Evolutionary conservation across 306 rosid species (phyloP), one percentile per base, ranked within the genome.

Genomic region (Vigna nakashimae): DNA sequence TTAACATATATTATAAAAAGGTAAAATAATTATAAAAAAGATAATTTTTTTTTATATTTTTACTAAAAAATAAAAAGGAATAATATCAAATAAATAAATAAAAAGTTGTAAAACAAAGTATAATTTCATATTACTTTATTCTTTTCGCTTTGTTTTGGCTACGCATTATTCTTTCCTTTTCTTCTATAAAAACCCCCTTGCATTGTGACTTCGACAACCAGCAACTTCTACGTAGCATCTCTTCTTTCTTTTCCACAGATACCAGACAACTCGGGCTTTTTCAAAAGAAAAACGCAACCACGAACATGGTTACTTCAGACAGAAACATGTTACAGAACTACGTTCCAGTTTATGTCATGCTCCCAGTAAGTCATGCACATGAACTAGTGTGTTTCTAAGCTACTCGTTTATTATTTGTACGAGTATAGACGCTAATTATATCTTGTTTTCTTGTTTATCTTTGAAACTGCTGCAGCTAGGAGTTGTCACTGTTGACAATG

Each of bases 271-370:
- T 65, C 12, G 65, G 28, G 32, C 0, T 13, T 5, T 42, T 42
- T 42, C 2, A 9, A 8, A 1, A 22, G 40, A 59, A 14, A 70
- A 28, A 80, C 58, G 79, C 87, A 87, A 87, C 82, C 73, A 46
- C 32, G 40, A 62, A 60, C 65, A 56, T 77, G 83, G 43, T 50
- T 16, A 26, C 74, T 65, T 22, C 74, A n/a, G 67, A 84, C 34
- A 60, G 75, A 69, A 87, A 87, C 86, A 52, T 89, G 91, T 80
- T 93, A 0, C 73, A 74, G 69, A 91, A 91, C 69, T 93, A 91
- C 65, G 98, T 93, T 69, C 98, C 98, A 63, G 71, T 89, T 56
- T 89, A 82, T 63, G 91, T 91, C 60, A 93, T 93, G 98, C 98
- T 91, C 72, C 97, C 93, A 5, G 93, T 92, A 84, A 87, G 92